phyloP scores from a whole-genome alignment of 2,329 filamentous ascomycete genomes.

The Beauveria bassiana region DNA sequence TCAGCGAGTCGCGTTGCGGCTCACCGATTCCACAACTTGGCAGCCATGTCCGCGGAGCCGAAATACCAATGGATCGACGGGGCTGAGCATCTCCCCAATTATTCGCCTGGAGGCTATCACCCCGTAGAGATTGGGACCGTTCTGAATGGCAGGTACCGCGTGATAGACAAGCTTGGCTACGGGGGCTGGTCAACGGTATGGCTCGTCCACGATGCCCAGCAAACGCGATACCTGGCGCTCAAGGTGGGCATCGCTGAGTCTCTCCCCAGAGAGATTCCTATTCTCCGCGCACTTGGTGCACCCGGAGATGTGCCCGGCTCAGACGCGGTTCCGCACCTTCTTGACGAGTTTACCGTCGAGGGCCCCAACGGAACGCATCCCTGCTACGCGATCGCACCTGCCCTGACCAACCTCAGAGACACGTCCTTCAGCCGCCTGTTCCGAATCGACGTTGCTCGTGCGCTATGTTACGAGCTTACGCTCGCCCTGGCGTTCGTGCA shows the following conservation, averaged over 20 bases:
- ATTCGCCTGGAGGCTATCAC: conserved; percentile 7
- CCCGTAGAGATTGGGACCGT: conserved; percentile 6
- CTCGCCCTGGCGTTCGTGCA: conserved; percentile 10
- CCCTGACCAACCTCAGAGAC: background rate
- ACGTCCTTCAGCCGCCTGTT: conserved; percentile 1
- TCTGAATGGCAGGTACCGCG: conserved; percentile 8
- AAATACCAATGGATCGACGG: background rate
- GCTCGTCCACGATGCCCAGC: conserved; percentile 9
- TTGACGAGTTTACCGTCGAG: conserved; percentile 1
- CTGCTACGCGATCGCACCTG: background rate
- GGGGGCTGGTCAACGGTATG: conserved; percentile 13
- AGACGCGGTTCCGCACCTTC: background rate
- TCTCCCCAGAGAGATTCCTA: background rate
- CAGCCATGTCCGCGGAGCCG: no score
- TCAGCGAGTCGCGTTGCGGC: no score
- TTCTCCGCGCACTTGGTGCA: background rate
- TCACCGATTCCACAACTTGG: no score
- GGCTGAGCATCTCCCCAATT: background rate
- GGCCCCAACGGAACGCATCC: conserved; percentile 2
- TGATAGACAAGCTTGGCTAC: conserved; percentile 14
- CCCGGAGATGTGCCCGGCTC: background rate
- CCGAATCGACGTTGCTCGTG: conserved; percentile 1
- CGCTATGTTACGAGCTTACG: background rate
- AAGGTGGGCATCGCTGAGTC: conserved; percentile 12
- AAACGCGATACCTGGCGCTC: conserved; percentile 6